These are phyloP conservation scores for Lyophyllum decastes DNA, from an alignment of 768 basidiomycete genomes.

Conservation along the genomic window DNA sequence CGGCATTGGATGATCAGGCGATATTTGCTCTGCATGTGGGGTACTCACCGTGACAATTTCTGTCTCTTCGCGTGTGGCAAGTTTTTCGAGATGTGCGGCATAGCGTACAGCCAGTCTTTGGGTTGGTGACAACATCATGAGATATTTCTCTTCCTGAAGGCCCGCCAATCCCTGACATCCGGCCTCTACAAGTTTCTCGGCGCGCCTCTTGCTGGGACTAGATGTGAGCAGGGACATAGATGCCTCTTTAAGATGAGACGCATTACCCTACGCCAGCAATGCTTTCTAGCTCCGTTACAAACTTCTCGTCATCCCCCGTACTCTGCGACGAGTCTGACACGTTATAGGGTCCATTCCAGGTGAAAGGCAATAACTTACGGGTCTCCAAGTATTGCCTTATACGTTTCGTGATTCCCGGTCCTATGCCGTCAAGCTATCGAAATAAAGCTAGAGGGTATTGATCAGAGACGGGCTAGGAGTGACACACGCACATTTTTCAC, in stretches of 20 bases:
- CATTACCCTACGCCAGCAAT: slow-evolving; percentile 5
- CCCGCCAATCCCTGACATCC: slow-evolving; percentile 49
- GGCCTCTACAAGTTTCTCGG: slow-evolving; percentile 46
- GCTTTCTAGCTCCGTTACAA: slow-evolving; percentile 4
- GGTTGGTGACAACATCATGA: slow-evolving; percentile 33
- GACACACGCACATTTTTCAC: neutral
- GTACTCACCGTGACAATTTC: slow-evolving; percentile 44
- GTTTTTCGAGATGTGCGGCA: slow-evolving; percentile 35
- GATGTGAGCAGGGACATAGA: neutral
- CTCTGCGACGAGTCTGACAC: neutral
- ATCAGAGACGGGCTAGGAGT: neutral
- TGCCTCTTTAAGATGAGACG: neutral
- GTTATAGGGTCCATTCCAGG: neutral
- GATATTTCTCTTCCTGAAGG: slow-evolving; percentile 38
- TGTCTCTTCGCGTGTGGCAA: slow-evolving; percentile 40
- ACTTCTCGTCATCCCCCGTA: neutral
- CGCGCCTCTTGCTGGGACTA: slow-evolving; percentile 31
- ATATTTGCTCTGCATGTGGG: slow-evolving; percentile 3
- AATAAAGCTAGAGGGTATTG: neutral
- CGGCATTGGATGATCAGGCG: neutral
- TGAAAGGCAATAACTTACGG: slow-evolving; percentile 10
- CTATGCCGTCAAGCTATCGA: slow-evolving; percentile 28
- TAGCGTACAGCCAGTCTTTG: slow-evolving; percentile 44
- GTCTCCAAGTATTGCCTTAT: slow-evolving; percentile 36
- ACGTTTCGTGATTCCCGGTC: slow-evolving; percentile 37